Base-by-base conservation (phyloP, 352 stramenopile species). In the Phytophthora hibernalis region DNA sequence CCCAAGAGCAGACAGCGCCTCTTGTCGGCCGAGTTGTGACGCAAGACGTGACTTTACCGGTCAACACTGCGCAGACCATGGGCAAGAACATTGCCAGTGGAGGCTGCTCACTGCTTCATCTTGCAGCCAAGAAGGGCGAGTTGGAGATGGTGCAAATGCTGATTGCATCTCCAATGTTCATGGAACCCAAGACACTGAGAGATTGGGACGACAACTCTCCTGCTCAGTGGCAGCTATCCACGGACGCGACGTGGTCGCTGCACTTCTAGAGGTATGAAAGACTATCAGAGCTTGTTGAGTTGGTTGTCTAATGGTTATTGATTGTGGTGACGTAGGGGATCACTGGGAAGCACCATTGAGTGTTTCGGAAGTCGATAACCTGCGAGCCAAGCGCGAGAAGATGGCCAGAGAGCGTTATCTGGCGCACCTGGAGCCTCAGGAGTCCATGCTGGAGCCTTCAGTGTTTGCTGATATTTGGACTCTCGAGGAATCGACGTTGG, bases 201-300 rank as follows among this genome's bases (percentile, higher is more conserved):
- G 85, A 95, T 35, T 95, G 79, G 85, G 87, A 94, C 35, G 84
- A 74, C 1, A 83, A 90, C 43, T 81, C 81, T 0, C 47, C 81
- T 16, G 52, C 69, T 21, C 74, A 42, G 72, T 93, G 20, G 85
- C 83, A 7, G 56, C 68, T 13, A 70, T 95, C 12, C 62, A 92
- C 55, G 59, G 58, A 9, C 77, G 74, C 30, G 40, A 76, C 22
- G 55, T 80, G 1, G 59, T 92, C 20, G 60, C 56, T 48, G 53
- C 42, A 5, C 77, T 84, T 35, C 50, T 93, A 0, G 63, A 79
- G 48, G 79, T 80, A 61, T 4, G 21, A 28, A 30, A 37, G 15
- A 48, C 10, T 21, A 11, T 9, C 38, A 44, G 38, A 44, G 38
- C 0, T 44, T 22, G 38, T 13, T n/a, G 2, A 40, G 38, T 15